A percentile compares a stretch with the other conserved stretches of the same genome.
These are phyloP conservation scores for Ogataea hybrid DNA, from an alignment of 1,139 yeast genomes.

Conservation along the genomic window DNA sequence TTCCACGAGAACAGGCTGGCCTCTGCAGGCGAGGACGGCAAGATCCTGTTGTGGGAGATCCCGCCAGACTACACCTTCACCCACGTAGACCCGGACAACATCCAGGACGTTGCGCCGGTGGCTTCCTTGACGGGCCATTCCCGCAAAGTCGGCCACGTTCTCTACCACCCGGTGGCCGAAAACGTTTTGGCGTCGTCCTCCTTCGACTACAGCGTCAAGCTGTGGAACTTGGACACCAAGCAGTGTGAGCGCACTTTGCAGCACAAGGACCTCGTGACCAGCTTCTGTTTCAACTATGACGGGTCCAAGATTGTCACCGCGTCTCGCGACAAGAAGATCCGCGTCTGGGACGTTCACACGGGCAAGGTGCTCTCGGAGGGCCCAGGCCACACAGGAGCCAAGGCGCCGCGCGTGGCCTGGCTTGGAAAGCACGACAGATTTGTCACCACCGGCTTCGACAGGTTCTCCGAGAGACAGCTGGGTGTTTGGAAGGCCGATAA, in stretches of 20 bases:
- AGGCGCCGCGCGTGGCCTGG: slow-evolving; percentile 86
- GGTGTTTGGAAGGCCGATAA: slow-evolving; percentile 88
- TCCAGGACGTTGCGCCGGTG: slow-evolving; percentile 65
- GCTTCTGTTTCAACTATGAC: slow-evolving; percentile 85
- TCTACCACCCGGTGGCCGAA: slow-evolving; percentile 85
- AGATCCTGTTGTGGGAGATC: slow-evolving; percentile 81
- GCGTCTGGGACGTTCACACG: slow-evolving; percentile 87
- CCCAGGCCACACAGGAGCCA: slow-evolving; percentile 89
- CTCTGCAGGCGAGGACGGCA: slow-evolving; percentile 91
- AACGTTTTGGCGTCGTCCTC: slow-evolving; percentile 88
- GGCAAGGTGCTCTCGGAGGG: slow-evolving; percentile 81
- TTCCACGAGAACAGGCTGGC: slow-evolving; percentile 75
- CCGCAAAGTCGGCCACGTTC: slow-evolving; percentile 91
- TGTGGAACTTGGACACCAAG: slow-evolving; percentile 85
- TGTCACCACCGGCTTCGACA: slow-evolving; percentile 94
- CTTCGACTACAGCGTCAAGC: slow-evolving; percentile 82
- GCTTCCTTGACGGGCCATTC: slow-evolving; percentile 79
- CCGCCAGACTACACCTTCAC: slow-evolving; percentile 78
- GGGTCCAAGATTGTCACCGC: slow-evolving; percentile 87
- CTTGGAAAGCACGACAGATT: slow-evolving; percentile 81
- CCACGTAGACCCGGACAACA: slow-evolving; percentile 58
- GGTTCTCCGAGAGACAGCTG: slow-evolving; percentile 89
- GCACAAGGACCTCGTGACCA: slow-evolving; percentile 90
- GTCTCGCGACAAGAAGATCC: slow-evolving; percentile 85
- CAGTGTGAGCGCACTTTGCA: slow-evolving; percentile 68